Base-by-base conservation (phyloP, 2,329 filamentous ascomycete genomes). In the Ophiostoma montium region DNA sequence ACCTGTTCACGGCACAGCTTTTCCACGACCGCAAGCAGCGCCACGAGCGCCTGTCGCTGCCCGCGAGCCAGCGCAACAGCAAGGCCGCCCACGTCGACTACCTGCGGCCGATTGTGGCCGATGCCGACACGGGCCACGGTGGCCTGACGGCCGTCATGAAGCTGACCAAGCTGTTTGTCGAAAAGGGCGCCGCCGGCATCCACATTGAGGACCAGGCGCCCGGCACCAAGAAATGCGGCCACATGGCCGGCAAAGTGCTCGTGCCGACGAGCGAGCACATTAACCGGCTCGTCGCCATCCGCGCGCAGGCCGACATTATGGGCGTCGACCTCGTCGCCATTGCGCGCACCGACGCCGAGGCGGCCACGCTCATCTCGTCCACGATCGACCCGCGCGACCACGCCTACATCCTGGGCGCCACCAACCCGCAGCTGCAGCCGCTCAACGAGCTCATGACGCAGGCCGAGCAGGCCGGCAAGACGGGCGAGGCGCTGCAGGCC, bases 1-100 rank as follows among this genome's bases (percentile, higher is more conserved):
- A 98, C 64, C 79, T 98, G 47, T 98, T 94, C 79, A 89, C 94
- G 80, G 90, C 92, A 13, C 92, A 98, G 70, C 81, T 96, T 50
- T 98, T 98, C 83, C 92, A 98, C 70, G 92, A 98, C 75, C 86
- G 92, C 62, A 98, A 98, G 71, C 92, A 98, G 70, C 84, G 92
- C 56, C 88, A 96, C 67, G 92, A 96, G 67, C 87, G 92, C 52
- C 70, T 96, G 47, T 84, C 78, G 55, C 81, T 75, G 8, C 78
- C 88, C 27, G 84, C 84, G 63, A 70, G 75, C 21, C 74, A 88
- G 61, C 86, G 92, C 50, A 23, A 12, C 30, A 12, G 21, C 51
- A 67, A 70, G 57, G 69, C 92, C 46, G 71, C 83, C 53, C 92
- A 94, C 65, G 72, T 88, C 60, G 92, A 98, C 70, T 98, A 92